These are phyloP conservation scores for Planoprotostelium fungivorum DNA, from an alignment of 78 protist genomes.

Conservation along the genomic window DNA sequence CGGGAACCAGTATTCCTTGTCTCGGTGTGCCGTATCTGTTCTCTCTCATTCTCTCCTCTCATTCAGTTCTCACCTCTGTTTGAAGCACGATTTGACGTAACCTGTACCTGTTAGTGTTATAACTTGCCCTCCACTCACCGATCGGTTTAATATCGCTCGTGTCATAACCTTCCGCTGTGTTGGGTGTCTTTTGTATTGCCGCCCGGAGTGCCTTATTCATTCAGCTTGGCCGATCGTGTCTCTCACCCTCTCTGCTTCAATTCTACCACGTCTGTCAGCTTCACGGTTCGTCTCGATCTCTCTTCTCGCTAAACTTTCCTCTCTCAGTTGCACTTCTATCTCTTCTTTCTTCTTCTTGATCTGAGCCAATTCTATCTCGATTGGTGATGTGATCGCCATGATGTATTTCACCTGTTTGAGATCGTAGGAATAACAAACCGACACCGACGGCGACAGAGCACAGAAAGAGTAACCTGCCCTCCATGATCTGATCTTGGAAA, in stretches of 20 bases:
- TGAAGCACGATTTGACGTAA: neutral
- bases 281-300: neutral
- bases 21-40: conserved; percentile 61
- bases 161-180: neutral
- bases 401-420: too few relatives aligned
- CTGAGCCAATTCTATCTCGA: neutral
- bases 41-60: too few relatives aligned
- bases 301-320: neutral
- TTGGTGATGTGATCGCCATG: too few relatives aligned
- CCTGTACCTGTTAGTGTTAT: neutral
- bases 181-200: neutral
- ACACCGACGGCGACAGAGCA: too few relatives aligned
- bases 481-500: too few relatives aligned
- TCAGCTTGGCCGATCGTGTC: neutral
- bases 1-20: conserved; percentile 56
- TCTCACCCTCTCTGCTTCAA: neutral
- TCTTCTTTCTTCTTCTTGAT: neutral
- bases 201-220: neutral
- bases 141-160: neutral
- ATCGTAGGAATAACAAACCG: too few relatives aligned
- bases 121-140: neutral
- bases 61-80: too few relatives aligned
- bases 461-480: too few relatives aligned
- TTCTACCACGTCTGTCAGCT: neutral
- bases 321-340: neutral